Base-by-base conservation (phyloP, 2,329 filamentous ascomycete species). In the Trichoderma sp. region DNA sequence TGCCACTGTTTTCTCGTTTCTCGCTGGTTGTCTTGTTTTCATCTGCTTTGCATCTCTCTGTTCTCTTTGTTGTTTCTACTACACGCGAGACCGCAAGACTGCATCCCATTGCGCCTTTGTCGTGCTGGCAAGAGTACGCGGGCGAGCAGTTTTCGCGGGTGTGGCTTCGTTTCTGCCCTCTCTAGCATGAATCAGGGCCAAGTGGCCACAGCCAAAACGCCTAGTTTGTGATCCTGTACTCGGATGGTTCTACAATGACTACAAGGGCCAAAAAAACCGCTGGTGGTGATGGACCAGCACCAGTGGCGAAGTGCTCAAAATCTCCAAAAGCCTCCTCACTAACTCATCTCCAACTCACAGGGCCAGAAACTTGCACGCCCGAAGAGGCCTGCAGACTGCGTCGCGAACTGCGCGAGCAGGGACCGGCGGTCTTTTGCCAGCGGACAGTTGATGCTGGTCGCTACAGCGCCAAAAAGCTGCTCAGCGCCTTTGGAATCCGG, bases 401-500 rank as follows among this genome's bases (percentile, higher is more conserved):
- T 73, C 86, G 90, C 74, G 86, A 91, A 72, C 84, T 97, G 70
- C 91, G 91, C 76, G 85, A 88, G 64, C 84, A 94, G 71, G 94
- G 94, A n/a, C 91, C 92, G 27, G 86, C 88, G 71, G 86, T 90
- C 71, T 97, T 97, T 78, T 89, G 92, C 76, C 84, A 88, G 74
- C 86, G 89, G 73, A 94, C 91, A 37, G 84, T 96, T 62, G 88
- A 89, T 72, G 85, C 85, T 65, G 89, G 89, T 37, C 85, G 84
- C 63, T 89, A 96, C 77, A 90, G 91, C 24, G 92, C 92, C 67
- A 93, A 91, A 81, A 95, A 93, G 80, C 85, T 97, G 35, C 89
- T 95, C 77, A 94, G 92, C 10, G 94, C 93, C 16, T 97, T 97
- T 83, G 90, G 90, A 70, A 88, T 97, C 74, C 84, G 87, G 49